These are phyloP conservation scores for Salix caprea DNA, from an alignment of 345 rosid genomes.

Conservation along the genomic window DNA sequence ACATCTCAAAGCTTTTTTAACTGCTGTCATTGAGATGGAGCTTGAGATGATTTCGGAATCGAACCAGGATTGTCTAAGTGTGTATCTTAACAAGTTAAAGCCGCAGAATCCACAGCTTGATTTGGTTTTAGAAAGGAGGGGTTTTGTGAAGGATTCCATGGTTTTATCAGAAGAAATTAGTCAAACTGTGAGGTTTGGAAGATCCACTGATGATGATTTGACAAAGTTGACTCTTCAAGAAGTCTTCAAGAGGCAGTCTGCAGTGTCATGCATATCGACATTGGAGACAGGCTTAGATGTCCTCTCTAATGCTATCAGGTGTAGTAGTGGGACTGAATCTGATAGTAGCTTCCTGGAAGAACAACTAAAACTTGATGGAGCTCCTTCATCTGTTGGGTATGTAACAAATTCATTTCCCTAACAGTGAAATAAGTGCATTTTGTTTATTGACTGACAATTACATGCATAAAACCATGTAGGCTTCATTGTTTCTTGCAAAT, in stretches of 20 bases:
- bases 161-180: conserved; percentile 1
- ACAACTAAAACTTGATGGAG: conserved; percentile 11
- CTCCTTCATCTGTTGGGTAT: conserved; percentile 30
- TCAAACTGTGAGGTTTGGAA: conserved; percentile 6
- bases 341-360: conserved; percentile 25
- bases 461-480: neutral
- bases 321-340: conserved; percentile 11
- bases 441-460: neutral
- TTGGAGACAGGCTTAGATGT: conserved; percentile 42
- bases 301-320: conserved; percentile 33
- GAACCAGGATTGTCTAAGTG: conserved; percentile 20
- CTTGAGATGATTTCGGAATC: conserved; percentile 25
- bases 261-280: conserved; percentile 42
- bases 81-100: conserved; percentile 34
- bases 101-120: conserved; percentile 17
- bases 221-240: conserved; percentile 31
- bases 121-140: conserved; percentile 7
- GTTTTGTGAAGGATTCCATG: conserved; percentile 9
- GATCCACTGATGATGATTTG: conserved; percentile 25
- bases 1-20: conserved; percentile 58
- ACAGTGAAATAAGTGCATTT: neutral
- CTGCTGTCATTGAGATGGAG: conserved; percentile 53
- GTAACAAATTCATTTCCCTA: conserved; percentile 4
- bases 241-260: conserved; percentile 49
- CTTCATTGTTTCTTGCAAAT: neutral